phyloP scores from a whole-genome alignment of 805 yeast species.

The Metschnikowia drakensbergensis region DNA sequence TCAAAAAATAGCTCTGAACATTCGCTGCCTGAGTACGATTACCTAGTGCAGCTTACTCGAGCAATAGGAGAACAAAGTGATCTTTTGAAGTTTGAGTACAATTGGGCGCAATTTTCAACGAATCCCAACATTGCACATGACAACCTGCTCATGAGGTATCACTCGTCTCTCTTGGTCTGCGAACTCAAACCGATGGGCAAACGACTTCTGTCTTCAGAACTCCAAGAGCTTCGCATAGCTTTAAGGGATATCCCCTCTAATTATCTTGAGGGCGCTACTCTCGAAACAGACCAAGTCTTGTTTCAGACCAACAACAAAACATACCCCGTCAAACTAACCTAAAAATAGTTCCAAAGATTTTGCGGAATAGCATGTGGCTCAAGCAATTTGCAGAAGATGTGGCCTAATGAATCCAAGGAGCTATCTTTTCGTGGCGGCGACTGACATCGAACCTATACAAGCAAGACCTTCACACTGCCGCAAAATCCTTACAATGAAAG shows the following conservation, averaged over 20 bases:
- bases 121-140: neutral
- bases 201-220: slow-evolving; percentile 6
- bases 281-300: slow-evolving; percentile 8
- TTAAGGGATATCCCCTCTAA: neutral
- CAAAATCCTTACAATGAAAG: no score
- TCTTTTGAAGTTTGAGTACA: slow-evolving; percentile 5
- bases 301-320: neutral
- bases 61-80: slow-evolving; percentile 12
- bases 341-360: neutral
- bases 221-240: neutral
- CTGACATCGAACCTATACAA: no score
- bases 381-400: no score
- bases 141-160: slow-evolving; percentile 8
- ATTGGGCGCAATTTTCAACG: slow-evolving; percentile 10
- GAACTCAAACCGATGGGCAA: slow-evolving; percentile 10
- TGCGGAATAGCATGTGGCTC: no score
- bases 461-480: no score
- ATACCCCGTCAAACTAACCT: neutral
- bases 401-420: no score
- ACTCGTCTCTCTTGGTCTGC: slow-evolving; percentile 15
- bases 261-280: neutral
- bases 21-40: slow-evolving; percentile 3
- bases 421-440: no score
- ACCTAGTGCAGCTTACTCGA: slow-evolving; percentile 10
- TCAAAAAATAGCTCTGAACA: no score